A percentile compares a stretch with the other conserved stretches of the same genome.
These are phyloP conservation scores for Alternaria conjuncta DNA, from an alignment of 2,329 filamentous ascomycete genomes.

Conservation along the genomic window DNA sequence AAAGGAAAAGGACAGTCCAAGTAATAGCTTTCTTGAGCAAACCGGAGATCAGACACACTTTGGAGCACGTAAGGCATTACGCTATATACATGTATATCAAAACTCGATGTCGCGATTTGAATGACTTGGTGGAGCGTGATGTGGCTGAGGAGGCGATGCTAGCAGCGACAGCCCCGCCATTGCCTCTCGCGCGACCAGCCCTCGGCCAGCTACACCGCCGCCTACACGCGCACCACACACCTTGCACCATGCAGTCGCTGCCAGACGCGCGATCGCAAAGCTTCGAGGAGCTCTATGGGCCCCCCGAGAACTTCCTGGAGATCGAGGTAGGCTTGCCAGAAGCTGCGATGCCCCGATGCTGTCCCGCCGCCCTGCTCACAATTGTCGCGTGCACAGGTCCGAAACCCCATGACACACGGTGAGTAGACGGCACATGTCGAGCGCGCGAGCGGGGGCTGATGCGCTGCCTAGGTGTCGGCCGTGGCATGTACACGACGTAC, in stretches of 20 bases:
- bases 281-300: slow-evolving; percentile 98
- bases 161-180: slow-evolving; percentile 16
- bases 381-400: slow-evolving; percentile 67
- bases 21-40: no score
- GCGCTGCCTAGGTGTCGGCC: slow-evolving; percentile 87
- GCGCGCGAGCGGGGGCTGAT: slow-evolving; percentile 2
- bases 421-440: background rate
- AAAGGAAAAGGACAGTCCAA: background rate
- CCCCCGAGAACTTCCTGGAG: slow-evolving; percentile 98
- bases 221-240: background rate
- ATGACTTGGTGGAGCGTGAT: background rate
- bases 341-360: slow-evolving; percentile 8
- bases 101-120: background rate
- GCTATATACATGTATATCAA: no score
- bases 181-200: slow-evolving; percentile 17
- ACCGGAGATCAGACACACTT: background rate
- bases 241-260: slow-evolving; percentile 63
- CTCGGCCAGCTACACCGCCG: background rate
- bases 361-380: slow-evolving; percentile 26
- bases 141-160: background rate
- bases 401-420: slow-evolving; percentile 67
- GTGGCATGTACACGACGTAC: slow-evolving; percentile 98
- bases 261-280: slow-evolving; percentile 82
- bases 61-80: background rate
- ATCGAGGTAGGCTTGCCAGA: slow-evolving; percentile 72